These are phyloP conservation scores for Mikania micrantha DNA, from an alignment of 129 eudicot species.

Conservation along the genomic window DNA sequence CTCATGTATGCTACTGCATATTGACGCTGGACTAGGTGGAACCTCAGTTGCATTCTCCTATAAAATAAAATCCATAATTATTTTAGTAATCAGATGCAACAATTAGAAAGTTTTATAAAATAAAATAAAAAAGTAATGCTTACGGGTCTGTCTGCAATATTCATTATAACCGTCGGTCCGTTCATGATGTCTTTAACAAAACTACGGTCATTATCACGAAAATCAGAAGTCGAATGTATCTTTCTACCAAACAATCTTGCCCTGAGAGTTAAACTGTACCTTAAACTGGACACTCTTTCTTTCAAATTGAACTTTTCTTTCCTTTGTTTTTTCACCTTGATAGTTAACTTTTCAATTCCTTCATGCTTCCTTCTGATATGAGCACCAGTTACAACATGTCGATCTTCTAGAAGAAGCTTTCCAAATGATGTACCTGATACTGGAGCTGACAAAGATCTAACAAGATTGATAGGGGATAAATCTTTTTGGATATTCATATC, in stretches of 20 bases:
- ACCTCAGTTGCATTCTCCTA: constrained; percentile 95
- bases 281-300: constrained; percentile 75
- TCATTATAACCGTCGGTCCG: constrained; percentile 55
- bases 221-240: constrained; percentile 47
- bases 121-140: constrained; percentile 13
- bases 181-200: constrained; percentile 44
- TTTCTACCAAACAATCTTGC: constrained; percentile 65
- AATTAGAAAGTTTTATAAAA: neutral
- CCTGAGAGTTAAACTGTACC: constrained; percentile 50
- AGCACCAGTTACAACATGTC: constrained; percentile 70
- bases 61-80: neutral
- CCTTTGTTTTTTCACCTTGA: constrained; percentile 55
- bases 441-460: constrained; percentile 90
- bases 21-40: constrained; percentile 99
- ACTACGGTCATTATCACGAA: constrained; percentile 31
- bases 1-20: constrained; percentile 76
- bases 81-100: neutral
- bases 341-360: constrained; percentile 42
- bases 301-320: constrained; percentile 72
- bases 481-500: constrained; percentile 33
- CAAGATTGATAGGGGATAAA: constrained; percentile 64
- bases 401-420: constrained; percentile 92
- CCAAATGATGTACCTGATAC: constrained; percentile 88
- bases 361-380: constrained; percentile 92
- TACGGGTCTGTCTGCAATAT: constrained; percentile 51